Evolutionary conservation across 148 eudicot species (phyloP), one percentile per base, ranked within the genome.

Genomic region (Gaultheria prostrata): DNA sequence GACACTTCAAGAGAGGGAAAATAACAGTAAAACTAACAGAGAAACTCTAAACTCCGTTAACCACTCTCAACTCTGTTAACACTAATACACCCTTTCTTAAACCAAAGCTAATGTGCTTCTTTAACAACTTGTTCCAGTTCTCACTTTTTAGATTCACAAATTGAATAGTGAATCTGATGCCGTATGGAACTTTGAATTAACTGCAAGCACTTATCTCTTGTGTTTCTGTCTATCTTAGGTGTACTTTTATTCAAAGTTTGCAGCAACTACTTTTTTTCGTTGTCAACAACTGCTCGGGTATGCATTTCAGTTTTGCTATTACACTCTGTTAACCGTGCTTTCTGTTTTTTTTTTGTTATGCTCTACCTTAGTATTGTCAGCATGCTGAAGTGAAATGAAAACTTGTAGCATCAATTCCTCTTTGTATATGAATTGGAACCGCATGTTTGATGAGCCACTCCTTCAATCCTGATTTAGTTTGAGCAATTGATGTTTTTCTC

Each of bases 211-310:
- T 45, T 54, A 21, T 24, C 71, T 50, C 21, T 76, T 74, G 14
- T 45, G 56, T 59, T 59, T 56, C 43, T 24, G 4, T 21, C 61
- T 78, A 39, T 86, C 48, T 80, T 88, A 97, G 99, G 92, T 95
- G 98, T 88, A 95, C 92, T 46, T 94, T 91, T 51, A 92, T 97
- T 85, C 95, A 93, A 88, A 95, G 90, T 87, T 87, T 97, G 91
- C 99, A 97, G 91, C 97, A 95, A 80, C 90, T 97, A 76, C n/a
- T 85, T 97, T 46, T 97, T 97, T 89, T 95, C 99, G 70, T 95
- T 98, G 12, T 97, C 99, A 69, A 93, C 99, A 70, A 97, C 99
- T 67, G 99, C 99, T 32, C 89, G 95, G 96, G 99, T 97, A 97
- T 67, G 59, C 32, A 80, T 50, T 43, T 80, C 39, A 10, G 35